Conservation (phyloP, 2,329 filamentous ascomycete species). For the Dichotomopilus funicola region DNA sequence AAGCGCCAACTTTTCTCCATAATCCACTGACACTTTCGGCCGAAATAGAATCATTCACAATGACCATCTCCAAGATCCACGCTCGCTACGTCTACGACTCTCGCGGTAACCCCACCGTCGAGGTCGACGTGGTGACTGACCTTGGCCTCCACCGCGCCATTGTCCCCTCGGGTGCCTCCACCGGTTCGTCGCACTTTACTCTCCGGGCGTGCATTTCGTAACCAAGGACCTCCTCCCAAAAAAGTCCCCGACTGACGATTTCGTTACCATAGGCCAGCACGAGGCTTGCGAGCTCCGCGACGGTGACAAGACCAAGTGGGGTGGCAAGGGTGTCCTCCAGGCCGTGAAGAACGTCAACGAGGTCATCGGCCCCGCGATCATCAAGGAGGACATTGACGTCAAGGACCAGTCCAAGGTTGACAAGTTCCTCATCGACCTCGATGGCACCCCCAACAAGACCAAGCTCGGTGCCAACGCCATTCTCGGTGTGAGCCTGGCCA, state of each 20-base stretch:
- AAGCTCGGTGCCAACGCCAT: slow-evolving; percentile 86
- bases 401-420: slow-evolving; percentile 83
- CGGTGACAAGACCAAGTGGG: slow-evolving; percentile 81
- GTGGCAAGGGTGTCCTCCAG: slow-evolving; percentile 80
- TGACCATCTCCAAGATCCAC: slow-evolving; percentile 88
- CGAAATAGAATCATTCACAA: slow-evolving; percentile 42
- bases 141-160: slow-evolving; percentile 96
- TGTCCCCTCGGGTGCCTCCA: slow-evolving; percentile 93
- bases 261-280: slow-evolving; percentile 60
- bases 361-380: slow-evolving; percentile 70
- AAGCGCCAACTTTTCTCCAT: not conserved
- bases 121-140: slow-evolving; percentile 95
- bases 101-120: slow-evolving; percentile 95
- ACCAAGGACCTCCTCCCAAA: slow-evolving; percentile 12
- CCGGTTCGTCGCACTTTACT: slow-evolving; percentile 54
- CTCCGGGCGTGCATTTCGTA: not conserved
- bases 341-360: slow-evolving; percentile 82
- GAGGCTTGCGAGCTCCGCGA: slow-evolving; percentile 89
- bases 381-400: slow-evolving; percentile 76
- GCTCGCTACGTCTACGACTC: slow-evolving; percentile 97
- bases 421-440: slow-evolving; percentile 77
- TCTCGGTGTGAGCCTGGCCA: slow-evolving; percentile 74
- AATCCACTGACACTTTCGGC: slow-evolving; percentile 1
- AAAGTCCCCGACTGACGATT: slow-evolving; percentile 16
- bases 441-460: slow-evolving; percentile 80